A percentile compares a stretch with the other conserved stretches of the same genome.
These are phyloP conservation scores for Vitis labrusca DNA, from an alignment of 164 flowering plant genomes.

Conservation along the genomic window DNA sequence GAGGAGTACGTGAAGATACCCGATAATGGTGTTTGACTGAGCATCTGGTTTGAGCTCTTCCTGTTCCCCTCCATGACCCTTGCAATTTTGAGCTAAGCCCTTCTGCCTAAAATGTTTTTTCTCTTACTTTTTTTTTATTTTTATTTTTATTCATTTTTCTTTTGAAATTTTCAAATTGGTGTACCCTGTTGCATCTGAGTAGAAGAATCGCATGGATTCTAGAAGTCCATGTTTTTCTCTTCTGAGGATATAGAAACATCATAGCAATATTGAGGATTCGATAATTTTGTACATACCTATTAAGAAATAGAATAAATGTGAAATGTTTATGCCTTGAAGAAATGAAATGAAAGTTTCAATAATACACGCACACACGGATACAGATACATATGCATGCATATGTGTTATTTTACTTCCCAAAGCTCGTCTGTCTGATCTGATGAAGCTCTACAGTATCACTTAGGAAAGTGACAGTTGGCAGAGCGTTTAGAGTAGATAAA, in stretches of 20 bases:
- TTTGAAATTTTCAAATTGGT: not conserved
- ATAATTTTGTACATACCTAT: conserved; percentile 7
- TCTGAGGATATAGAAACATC: not conserved
- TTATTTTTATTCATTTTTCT: too few relatives aligned
- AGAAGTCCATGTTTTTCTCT: too few relatives aligned
- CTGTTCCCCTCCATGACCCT: not conserved
- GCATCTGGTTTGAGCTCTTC: not conserved
- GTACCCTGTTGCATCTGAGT: not conserved
- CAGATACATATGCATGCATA: too few relatives aligned
- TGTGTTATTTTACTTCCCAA: too few relatives aligned
- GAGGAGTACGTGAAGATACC: not conserved
- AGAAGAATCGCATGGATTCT: too few relatives aligned
- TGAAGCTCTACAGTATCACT: too few relatives aligned
- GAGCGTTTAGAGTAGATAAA: too few relatives aligned
- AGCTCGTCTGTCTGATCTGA: too few relatives aligned
- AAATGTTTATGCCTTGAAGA: not conserved
- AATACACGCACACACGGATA: too few relatives aligned
- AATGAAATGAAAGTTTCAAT: not conserved
- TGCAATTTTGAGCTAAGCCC: not conserved
- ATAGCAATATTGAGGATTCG: not conserved
- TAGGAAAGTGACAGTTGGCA: too few relatives aligned
- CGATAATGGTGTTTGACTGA: not conserved
- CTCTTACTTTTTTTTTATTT: not conserved
- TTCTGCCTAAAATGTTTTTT: not conserved
- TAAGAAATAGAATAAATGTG: too few relatives aligned